These are phyloP conservation scores for Cenchrus purpureus DNA, from an alignment of 176 grass and related monocot genomes.

Conservation along the genomic window DNA sequence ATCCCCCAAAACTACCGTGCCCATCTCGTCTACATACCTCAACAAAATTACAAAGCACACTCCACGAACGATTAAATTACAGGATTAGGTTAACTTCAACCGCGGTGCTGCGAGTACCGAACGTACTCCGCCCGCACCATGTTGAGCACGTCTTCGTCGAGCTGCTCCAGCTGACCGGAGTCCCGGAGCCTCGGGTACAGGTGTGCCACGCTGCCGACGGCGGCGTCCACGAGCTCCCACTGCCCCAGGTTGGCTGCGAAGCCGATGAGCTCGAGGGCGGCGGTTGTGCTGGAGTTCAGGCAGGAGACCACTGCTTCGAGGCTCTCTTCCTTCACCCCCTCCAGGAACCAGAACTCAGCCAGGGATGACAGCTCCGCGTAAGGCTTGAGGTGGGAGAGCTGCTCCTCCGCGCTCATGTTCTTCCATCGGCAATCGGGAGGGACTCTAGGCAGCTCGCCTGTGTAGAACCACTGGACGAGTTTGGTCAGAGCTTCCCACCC, in stretches of 20 bases:
- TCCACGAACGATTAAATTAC: not conserved
- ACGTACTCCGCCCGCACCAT: conserved; percentile 78
- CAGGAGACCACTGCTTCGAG: conserved; percentile 37
- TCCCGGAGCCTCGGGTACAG: conserved; percentile 66
- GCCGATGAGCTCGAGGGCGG: conserved; percentile 49
- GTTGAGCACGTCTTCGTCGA: conserved; percentile 67
- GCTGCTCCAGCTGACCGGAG: conserved; percentile 55
- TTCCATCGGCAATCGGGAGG: conserved; percentile 58
- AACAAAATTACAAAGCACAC: not conserved
- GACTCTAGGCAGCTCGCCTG: conserved; percentile 46
- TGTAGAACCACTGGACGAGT: conserved; percentile 68
- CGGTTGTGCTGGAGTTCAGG: conserved; percentile 41
- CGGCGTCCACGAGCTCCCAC: conserved; percentile 63
- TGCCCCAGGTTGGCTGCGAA: conserved; percentile 51
- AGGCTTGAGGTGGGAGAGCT: conserved; percentile 45
- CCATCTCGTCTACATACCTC: not conserved
- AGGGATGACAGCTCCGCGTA: conserved; percentile 77
- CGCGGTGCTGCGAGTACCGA: conserved; percentile 21
- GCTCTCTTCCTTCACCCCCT: conserved; percentile 67
- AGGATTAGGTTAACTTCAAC: too few species aligned
- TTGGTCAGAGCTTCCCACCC: conserved; percentile 67
- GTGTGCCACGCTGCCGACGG: conserved; percentile 53
- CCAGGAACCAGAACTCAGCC: conserved; percentile 76
- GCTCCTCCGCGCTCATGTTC: conserved; percentile 44
- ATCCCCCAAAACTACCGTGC: not conserved